Base-by-base conservation (phyloP, 306 rosid species). In the Ziziphus jujuba region DNA sequence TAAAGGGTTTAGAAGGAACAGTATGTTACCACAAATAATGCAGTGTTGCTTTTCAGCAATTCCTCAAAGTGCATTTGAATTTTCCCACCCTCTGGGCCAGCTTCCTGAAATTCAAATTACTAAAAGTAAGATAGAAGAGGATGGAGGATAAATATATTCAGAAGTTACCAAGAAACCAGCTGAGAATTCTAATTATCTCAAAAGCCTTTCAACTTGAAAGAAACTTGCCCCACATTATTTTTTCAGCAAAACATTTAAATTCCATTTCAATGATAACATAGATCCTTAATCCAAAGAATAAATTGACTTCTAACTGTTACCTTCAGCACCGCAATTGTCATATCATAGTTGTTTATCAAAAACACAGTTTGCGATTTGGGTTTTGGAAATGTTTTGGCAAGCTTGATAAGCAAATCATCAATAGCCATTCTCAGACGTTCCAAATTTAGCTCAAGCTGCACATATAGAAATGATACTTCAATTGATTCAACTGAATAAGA, bases 381-480 rank as follows among this genome's bases (percentile, higher is more conserved):
- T 77, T 75, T 93, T 40, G 87, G 70, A 79, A 93, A 93, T 72
- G 80, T 75, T 87, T 80, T 93, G 8, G 96, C 93, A 75, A 93
- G 97, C 96, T 93, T 93, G 85, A 87, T 90, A 71, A 92, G 88
- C 74, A 92, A 86, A 76, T 90, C 97, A 53, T 87, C 96, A 76
- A 90, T 73, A 73, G 98, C 97, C 98, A 93, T 93, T 80, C 98
- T 89, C 66, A 93, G 84, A 65, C 98, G 83, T 75, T 90, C 97
- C 86, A 86, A 63, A 66, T 84, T 93, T 77, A 93, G 72, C 7
- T 90, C 97, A 72, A 88, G 97, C 98, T 93, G 95, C 83, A 72
- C 75, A 45, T 56, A 64, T 69, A 15, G 21, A 36, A 23, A 11
- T 36, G 45, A 21, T 53, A n/a, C n/a, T 70, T 51, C 38, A 22